phyloP scores from a whole-genome alignment of 257 asterid species.

The Pogostemon cablin region DNA sequence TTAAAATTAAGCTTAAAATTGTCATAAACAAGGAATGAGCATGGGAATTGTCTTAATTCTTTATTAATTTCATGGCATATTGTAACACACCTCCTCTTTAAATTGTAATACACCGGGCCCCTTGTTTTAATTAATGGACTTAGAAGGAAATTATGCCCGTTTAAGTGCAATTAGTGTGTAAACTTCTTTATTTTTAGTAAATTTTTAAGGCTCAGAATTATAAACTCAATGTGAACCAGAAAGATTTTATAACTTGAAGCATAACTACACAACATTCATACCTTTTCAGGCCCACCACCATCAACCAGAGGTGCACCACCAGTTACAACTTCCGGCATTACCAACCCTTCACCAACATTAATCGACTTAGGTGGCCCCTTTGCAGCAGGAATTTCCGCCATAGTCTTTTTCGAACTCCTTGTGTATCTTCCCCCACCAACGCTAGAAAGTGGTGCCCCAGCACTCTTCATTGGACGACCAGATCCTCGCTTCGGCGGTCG shows the following conservation, averaged over 20 bases:
- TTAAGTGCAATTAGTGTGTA: no score
- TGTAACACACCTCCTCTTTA: no score
- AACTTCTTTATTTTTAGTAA: background rate
- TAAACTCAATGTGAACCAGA: background rate
- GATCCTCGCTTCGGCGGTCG: constrained; percentile 64
- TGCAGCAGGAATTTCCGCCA: background rate
- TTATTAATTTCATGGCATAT: no score
- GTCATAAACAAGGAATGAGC: no score
- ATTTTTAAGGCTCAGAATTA: background rate
- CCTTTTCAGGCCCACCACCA: constrained; percentile 74
- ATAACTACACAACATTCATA: constrained; percentile 26
- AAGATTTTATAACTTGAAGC: background rate
- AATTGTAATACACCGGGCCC: no score
- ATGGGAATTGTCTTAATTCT: no score
- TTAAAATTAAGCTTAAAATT: no score
- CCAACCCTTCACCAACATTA: constrained; percentile 39
- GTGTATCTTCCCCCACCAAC: constrained; percentile 32
- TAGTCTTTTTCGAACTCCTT: constrained; percentile 45
- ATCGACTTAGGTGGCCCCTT: constrained; percentile 52
- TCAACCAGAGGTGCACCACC: constrained; percentile 34
- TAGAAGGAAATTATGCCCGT: no score
- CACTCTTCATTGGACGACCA: constrained; percentile 48
- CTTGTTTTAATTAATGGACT: no score
- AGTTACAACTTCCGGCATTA: constrained; percentile 8
- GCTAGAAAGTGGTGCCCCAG: background rate